These are phyloP conservation scores for Immersiella caudata DNA, from an alignment of 495 filamentous ascomycete genomes.

Conservation along the genomic window DNA sequence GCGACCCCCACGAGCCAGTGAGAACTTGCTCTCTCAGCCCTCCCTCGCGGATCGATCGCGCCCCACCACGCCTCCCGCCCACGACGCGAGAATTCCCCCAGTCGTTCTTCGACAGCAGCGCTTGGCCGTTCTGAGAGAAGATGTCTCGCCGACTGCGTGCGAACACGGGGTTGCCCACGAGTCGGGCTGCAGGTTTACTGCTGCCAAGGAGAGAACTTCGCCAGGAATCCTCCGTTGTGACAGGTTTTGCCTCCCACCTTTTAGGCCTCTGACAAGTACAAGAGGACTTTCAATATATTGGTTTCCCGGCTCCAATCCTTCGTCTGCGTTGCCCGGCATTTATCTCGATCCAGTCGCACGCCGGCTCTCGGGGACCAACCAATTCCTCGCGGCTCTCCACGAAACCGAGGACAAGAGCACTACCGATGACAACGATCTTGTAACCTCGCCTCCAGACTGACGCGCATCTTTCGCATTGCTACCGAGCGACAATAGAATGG, in stretches of 20 bases:
- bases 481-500: not conserved
- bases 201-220: not conserved
- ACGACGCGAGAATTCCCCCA: not conserved
- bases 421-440: not conserved
- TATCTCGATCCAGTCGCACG: not conserved
- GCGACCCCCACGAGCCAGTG: slow-evolving; percentile 25
- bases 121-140: not conserved
- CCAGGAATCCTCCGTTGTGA: not conserved
- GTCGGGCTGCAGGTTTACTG: not conserved
- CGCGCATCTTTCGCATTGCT: not conserved
- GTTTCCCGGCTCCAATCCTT: not conserved
- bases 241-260: not conserved
- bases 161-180: not conserved
- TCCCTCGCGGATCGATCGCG: not conserved
- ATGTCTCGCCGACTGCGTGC: not conserved
- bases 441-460: not conserved
- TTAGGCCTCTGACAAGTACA: not conserved
- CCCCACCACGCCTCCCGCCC: slow-evolving; percentile 2
- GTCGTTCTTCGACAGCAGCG: not conserved
- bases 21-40: slow-evolving; percentile 35
- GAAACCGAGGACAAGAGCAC: not conserved
- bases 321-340: not conserved
- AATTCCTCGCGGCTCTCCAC: not conserved
- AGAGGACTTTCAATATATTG: not conserved
- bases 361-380: not conserved